Evolutionary conservation across 179 eudicot genomes (phyloP).

Genomic region (Drosera spatulata): DNA sequence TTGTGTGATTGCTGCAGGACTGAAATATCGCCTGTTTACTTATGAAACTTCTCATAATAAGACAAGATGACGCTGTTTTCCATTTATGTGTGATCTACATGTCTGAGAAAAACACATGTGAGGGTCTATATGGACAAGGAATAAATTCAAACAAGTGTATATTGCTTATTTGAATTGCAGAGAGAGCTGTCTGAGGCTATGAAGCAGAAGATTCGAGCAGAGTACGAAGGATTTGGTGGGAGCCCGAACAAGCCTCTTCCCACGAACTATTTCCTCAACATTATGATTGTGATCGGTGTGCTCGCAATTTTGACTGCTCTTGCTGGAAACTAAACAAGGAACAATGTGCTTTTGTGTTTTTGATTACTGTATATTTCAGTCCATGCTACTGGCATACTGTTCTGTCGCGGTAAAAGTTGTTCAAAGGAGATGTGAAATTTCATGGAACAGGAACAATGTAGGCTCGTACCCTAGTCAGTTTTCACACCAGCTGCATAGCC

Average conservation of each 20-base stretch:
- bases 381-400: too few relatives aligned
- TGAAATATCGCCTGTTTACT: constrained; percentile 12
- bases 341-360: background rate
- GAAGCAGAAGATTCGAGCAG: constrained; percentile 91
- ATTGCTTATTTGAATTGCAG: constrained; percentile 52
- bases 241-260: constrained; percentile 70
- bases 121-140: constrained; percentile 32
- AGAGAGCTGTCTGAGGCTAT: constrained; percentile 69
- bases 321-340: constrained; percentile 30
- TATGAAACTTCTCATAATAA: constrained; percentile 16
- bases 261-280: constrained; percentile 68
- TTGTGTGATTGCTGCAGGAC: constrained; percentile 72
- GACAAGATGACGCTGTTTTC: constrained; percentile 41
- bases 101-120: constrained; percentile 20
- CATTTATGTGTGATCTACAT: constrained; percentile 9
- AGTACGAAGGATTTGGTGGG: constrained; percentile 69
- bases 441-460: too few relatives aligned
- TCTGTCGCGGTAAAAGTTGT: too few relatives aligned
- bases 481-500: too few relatives aligned
- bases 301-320: constrained; percentile 82
- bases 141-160: constrained; percentile 31
- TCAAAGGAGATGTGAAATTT: too few relatives aligned
- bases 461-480: too few relatives aligned
- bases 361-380: too few relatives aligned
- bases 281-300: constrained; percentile 49